Evolutionary conservation across 805 yeast species (phyloP).

Genomic region (Cyberlindnera saturnus): DNA sequence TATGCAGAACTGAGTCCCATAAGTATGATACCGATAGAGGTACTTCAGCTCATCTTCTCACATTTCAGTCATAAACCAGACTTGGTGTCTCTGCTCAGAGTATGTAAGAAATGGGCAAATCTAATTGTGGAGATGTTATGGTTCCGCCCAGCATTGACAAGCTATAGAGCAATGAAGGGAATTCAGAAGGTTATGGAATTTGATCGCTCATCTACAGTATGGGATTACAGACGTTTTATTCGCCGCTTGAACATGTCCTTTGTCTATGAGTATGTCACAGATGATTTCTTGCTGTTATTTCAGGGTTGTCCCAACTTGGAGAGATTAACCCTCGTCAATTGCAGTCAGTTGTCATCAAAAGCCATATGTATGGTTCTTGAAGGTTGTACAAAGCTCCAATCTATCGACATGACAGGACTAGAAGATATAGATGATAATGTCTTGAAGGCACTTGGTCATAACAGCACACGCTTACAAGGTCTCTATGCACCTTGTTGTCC

Average conservation of each 20-base stretch:
- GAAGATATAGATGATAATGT: slow-evolving; percentile 64
- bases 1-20: slow-evolving; percentile 17
- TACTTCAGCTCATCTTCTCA: slow-evolving; percentile 60
- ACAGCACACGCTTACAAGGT: slow-evolving; percentile 80
- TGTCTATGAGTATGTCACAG: slow-evolving; percentile 62
- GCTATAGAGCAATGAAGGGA: slow-evolving; percentile 41
- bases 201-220: slow-evolving; percentile 43
- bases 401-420: slow-evolving; percentile 83
- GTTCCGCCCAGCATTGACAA: slow-evolving; percentile 76
- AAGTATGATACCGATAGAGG: slow-evolving; percentile 42
- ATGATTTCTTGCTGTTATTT: slow-evolving; percentile 53
- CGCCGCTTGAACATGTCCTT: slow-evolving; percentile 76
- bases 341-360: slow-evolving; percentile 53
- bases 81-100: slow-evolving; percentile 55
- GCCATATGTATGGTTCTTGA: slow-evolving; percentile 58
- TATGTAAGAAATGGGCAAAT: slow-evolving; percentile 77
- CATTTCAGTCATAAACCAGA: slow-evolving; percentile 55
- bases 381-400: slow-evolving; percentile 67
- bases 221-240: slow-evolving; percentile 64
- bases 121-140: slow-evolving; percentile 74
- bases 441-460: slow-evolving; percentile 56
- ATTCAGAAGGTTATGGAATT: slow-evolving; percentile 50
- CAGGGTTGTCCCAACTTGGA: slow-evolving; percentile 73
- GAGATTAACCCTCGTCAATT: slow-evolving; percentile 78
- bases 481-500: slow-evolving; percentile 83